Evolutionary conservation across 2,329 filamentous ascomycete species (phyloP).

Genomic region (Botrytis cinerea): DNA sequence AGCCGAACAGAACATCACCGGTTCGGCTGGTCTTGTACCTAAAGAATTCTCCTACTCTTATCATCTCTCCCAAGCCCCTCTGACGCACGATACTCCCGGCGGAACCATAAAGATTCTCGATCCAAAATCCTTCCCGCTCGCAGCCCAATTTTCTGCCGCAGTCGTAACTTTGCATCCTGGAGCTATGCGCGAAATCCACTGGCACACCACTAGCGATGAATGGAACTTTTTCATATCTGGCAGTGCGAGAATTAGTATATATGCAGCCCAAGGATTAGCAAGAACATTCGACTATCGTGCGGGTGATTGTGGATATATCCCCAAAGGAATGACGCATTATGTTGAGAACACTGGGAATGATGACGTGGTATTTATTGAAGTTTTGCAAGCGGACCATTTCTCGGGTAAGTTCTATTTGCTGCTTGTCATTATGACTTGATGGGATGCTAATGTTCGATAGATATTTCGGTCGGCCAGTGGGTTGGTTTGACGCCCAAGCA

Average conservation of each 20-base stretch:
- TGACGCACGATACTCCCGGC: constrained; percentile 70
- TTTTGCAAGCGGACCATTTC: constrained; percentile 72
- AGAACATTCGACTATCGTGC: constrained; percentile 75
- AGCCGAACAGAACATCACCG: constrained; percentile 50
- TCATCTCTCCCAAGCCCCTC: constrained; percentile 61
- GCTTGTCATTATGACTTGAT: not conserved
- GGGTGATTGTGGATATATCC: constrained; percentile 77
- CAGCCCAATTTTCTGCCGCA: constrained; percentile 71
- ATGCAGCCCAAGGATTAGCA: constrained; percentile 67
- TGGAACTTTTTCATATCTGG: constrained; percentile 80
- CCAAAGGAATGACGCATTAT: constrained; percentile 76
- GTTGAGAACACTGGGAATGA: constrained; percentile 81
- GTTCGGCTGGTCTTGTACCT: constrained; percentile 47
- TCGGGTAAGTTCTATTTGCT: constrained; percentile 29
- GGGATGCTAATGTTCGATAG: constrained; percentile 35
- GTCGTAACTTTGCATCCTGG: constrained; percentile 67
- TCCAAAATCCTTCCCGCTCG: constrained; percentile 73
- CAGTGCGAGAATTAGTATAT: constrained; percentile 72
- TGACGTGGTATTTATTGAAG: constrained; percentile 73
- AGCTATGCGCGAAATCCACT: constrained; percentile 56
- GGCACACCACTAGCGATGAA: constrained; percentile 78
- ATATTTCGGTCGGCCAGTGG: constrained; percentile 50
- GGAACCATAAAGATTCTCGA: constrained; percentile 75
- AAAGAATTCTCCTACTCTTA: constrained; percentile 49
- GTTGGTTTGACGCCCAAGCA: constrained; percentile 55